A percentile compares a stretch with the other conserved stretches of the same genome.
phyloP scores from a whole-genome alignment of 495 filamentous ascomycete species.

The Podospora anserina region DNA sequence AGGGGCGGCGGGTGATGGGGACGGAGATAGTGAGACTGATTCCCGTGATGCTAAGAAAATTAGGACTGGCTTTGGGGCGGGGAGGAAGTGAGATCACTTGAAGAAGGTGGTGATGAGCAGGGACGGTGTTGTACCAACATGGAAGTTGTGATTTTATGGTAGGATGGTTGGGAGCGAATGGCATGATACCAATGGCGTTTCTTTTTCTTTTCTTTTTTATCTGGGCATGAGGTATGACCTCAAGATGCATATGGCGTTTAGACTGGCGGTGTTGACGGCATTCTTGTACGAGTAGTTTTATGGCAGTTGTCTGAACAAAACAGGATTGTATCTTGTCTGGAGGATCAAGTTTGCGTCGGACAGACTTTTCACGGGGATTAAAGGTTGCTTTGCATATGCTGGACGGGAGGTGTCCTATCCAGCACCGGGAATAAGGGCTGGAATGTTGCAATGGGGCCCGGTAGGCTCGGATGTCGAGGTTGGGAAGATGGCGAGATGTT shows the following conservation, averaged over 20 bases:
- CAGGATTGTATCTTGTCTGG: neutral
- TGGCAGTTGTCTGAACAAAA: neutral
- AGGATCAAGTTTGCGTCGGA: too few relatives aligned
- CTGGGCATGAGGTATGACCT: neutral
- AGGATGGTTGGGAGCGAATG: conserved; percentile 9
- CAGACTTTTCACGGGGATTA: too few relatives aligned
- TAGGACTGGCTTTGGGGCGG: conserved; percentile 50
- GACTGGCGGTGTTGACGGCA: neutral
- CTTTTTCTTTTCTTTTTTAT: neutral
- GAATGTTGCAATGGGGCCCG: neutral
- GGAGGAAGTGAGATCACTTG: conserved; percentile 37
- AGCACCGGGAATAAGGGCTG: neutral
- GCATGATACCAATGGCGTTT: conserved; percentile 13
- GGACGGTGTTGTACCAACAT: neutral
- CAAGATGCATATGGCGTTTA: neutral
- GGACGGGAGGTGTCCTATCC: too few relatives aligned
- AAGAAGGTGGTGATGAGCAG: neutral
- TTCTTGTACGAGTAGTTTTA: neutral
- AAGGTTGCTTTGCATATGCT: too few relatives aligned
- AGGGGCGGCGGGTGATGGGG: conserved; percentile 18
- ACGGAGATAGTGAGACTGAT: conserved; percentile 50
- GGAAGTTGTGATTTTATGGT: neutral
- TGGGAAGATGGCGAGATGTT: neutral
- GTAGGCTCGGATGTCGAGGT: neutral
- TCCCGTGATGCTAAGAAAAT: conserved; percentile 48